Evolutionary conservation across 768 basidiomycete genomes (phyloP), one percentile per base, ranked within the genome.

Genomic region (Trametes elegans): DNA sequence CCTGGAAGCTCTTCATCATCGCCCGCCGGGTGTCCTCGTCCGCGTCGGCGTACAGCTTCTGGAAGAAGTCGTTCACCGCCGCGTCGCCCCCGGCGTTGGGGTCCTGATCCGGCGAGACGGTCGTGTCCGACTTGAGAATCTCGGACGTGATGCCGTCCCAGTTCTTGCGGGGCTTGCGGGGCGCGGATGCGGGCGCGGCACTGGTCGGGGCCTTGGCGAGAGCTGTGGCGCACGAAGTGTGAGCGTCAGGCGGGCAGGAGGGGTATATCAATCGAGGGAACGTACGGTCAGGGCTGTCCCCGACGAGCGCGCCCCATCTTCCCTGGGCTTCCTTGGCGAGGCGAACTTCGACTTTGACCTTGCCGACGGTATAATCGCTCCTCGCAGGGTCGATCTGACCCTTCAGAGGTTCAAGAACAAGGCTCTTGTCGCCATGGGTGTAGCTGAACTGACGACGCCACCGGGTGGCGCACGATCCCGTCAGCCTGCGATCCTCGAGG

Each of bases 1-100:
- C 96, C 57, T 80, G 78, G 70, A 91, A 98, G 67, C 92, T 95
- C 80, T 99, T 99, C 85, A 98, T 85, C 94, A 99, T 99, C 3
- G 97, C 97, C 32, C 86, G 81, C 64, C 79, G 84, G 13, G 95
- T 92, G 64, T 99, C 91, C 0, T 93, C 90, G 62, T 97, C 93
- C 23, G 95, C 90, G 68, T 90, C 90, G 6, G 80, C 78, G 65
- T 88, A 99, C 58, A 99, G 83, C 74, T 91, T 89, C 66, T 90
- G 88, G 83, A 95, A 95, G 74, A 96, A 91, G 26, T 77, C 65
- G 71, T 98, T 96, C 54, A 97, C 79, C 5, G 90, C 83, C 54
- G 76, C 80, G 69, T 97, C 94, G 19, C 95, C 95, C 21, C 90
- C 90, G 16, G 87, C 85, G 69, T 97, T 98, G 28, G 93, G 90